Percentiles rank a stretch among this genome's conserved stretches.
Conservation (phyloP, 2,329 filamentous ascomycete species). For the Penicillium sp. region DNA sequence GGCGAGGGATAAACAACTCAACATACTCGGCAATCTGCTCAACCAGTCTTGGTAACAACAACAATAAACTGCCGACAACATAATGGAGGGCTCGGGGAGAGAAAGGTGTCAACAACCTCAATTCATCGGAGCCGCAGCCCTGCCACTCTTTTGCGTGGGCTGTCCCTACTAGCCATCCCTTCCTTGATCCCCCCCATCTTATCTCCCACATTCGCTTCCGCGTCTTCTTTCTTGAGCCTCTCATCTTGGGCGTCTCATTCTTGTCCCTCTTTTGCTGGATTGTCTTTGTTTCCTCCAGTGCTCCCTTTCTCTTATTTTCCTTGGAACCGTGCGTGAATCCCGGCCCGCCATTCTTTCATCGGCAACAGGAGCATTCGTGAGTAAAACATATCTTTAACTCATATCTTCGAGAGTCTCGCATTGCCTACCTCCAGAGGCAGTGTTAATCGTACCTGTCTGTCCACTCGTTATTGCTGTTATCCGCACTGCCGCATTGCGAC, state of each 20-base stretch:
- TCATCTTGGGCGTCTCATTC: conserved; percentile 6
- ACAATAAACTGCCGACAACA: not conserved
- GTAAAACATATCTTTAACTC: not conserved
- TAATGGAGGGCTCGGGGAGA: not conserved
- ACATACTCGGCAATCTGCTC: not conserved
- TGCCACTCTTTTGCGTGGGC: conserved; percentile 8
- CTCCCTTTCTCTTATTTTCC: conserved; percentile 4
- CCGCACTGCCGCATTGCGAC: not conserved
- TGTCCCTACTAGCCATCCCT: conserved; percentile 9
- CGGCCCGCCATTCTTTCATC: not conserved
- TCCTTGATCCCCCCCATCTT: conserved; percentile 11
- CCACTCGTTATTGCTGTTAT: not conserved
- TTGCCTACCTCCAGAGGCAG: not conserved
- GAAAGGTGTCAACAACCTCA: not conserved
- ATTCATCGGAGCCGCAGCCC: not conserved
- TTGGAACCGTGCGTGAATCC: not conserved
- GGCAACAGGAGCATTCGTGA: not conserved
- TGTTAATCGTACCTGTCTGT: not conserved
- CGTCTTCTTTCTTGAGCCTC: conserved; percentile 3
- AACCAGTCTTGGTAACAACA: not conserved
- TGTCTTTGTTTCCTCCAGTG: conserved; percentile 1
- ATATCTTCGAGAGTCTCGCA: not conserved
- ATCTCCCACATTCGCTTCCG: conserved; percentile 8
- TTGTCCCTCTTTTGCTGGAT: conserved; percentile 13
- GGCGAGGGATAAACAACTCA: not conserved